These are phyloP conservation scores for Agaricus sinodeliciosus DNA, from an alignment of 768 basidiomycete genomes.

Conservation along the genomic window DNA sequence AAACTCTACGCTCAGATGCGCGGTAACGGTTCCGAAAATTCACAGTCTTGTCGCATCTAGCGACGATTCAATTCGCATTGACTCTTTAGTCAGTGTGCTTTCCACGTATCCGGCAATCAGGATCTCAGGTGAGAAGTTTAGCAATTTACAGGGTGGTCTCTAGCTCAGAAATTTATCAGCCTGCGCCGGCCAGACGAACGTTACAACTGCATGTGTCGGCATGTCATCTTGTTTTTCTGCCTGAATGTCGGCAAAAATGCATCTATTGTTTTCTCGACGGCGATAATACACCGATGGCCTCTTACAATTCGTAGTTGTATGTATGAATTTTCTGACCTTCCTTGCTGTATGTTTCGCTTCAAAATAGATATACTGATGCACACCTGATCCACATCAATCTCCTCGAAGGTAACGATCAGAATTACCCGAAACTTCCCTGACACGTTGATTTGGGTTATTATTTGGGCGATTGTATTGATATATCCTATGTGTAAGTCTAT, in stretches of 20 bases:
- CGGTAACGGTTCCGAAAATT: slow-evolving; percentile 65
- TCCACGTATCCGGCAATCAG: slow-evolving; percentile 63
- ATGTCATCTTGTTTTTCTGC: background rate
- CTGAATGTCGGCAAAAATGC: background rate
- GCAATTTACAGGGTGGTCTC: slow-evolving; percentile 40
- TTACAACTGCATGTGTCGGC: slow-evolving; percentile 50
- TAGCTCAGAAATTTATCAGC: slow-evolving; percentile 58
- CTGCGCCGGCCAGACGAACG: slow-evolving; percentile 75
- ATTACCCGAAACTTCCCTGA: slow-evolving; percentile 64
- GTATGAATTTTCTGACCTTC: background rate
- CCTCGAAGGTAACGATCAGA: slow-evolving; percentile 44
- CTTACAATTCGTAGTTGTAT: background rate
- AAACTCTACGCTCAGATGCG: slow-evolving; percentile 18
- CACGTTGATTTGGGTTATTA: slow-evolving; percentile 63
- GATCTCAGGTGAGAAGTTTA: slow-evolving; percentile 73
- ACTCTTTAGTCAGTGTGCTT: slow-evolving; percentile 24
- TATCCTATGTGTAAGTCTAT: background rate
- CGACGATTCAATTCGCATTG: slow-evolving; percentile 31
- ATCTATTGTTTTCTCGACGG: background rate
- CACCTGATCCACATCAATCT: background rate
- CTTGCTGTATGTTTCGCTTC: background rate
- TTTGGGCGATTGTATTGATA: slow-evolving; percentile 56
- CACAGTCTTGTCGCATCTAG: slow-evolving; percentile 73
- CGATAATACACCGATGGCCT: background rate
- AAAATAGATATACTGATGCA: background rate